phyloP scores from a whole-genome alignment of 208 protist genomes.

The Tritrichomonas musculus region DNA sequence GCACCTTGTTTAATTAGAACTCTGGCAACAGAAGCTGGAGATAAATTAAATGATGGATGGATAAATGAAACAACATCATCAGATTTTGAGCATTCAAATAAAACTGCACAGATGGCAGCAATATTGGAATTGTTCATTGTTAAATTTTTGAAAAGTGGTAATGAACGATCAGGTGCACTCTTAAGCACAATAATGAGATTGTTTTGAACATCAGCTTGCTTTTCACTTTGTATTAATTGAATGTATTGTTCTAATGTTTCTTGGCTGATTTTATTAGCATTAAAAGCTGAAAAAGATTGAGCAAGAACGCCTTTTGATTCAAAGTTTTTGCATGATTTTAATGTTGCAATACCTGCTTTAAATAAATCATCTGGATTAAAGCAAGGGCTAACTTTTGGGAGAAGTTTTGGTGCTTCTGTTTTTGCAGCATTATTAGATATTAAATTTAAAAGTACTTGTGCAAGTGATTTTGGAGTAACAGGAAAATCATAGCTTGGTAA shows the following conservation, averaged over 20 bases:
- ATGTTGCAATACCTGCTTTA: background rate
- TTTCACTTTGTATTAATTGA: background rate
- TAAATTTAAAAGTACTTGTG: background rate
- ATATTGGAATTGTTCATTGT: background rate
- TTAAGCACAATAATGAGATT: background rate
- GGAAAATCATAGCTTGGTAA: background rate
- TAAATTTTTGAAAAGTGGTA: background rate
- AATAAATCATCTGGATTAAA: background rate
- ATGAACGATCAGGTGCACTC: background rate
- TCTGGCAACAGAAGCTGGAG: background rate
- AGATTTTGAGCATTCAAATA: background rate
- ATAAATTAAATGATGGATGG: background rate
- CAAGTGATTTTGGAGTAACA: background rate
- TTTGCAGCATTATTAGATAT: background rate
- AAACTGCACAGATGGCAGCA: background rate
- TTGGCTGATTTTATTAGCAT: background rate
- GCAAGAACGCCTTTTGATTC: background rate
- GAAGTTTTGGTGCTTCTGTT: background rate
- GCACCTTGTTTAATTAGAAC: background rate
- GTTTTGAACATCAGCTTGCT: background rate
- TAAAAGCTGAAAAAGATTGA: background rate
- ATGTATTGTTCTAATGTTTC: background rate
- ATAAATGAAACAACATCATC: background rate
- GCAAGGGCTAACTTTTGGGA: background rate
- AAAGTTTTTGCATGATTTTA: background rate